Percentiles rank a stretch among this genome's conserved stretches.
Evolutionary conservation across 2,329 filamentous ascomycete genomes (phyloP).

Genomic region (Paraphaeosphaeria sporulosa): DNA sequence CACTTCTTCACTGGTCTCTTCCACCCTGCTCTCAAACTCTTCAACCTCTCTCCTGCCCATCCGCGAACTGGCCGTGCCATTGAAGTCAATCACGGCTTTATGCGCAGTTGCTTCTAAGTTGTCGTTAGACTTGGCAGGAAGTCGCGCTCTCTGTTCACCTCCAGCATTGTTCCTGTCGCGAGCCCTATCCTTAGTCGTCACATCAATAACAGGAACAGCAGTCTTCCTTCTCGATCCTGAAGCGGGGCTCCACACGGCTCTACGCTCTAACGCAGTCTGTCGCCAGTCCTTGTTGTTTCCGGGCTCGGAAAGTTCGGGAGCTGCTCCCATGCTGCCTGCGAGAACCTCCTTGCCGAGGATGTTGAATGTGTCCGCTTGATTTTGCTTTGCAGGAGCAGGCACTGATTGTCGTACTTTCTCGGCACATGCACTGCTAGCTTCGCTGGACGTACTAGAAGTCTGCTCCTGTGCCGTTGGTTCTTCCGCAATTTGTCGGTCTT

Average conservation of each 20-base stretch:
- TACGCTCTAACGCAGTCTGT: conserved; percentile 32
- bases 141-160: neutral
- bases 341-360: conserved; percentile 35
- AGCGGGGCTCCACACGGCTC: neutral
- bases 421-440: neutral
- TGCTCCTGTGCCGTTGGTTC: neutral
- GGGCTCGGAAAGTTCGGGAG: neutral
- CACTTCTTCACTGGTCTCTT: neutral
- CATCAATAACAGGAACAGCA: conserved; percentile 10
- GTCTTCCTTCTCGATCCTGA: conserved; percentile 7
- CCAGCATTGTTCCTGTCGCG: neutral
- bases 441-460: neutral
- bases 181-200: conserved; percentile 1
- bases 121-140: neutral
- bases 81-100: neutral
- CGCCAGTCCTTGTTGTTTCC: conserved; percentile 27
- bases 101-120: neutral
- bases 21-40: neutral
- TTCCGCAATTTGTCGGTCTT: neutral
- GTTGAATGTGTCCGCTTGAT: conserved; percentile 9
- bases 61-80: neutral
- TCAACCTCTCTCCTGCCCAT: conserved; percentile 1
- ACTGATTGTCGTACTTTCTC: neutral
- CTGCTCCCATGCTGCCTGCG: conserved; percentile 15
- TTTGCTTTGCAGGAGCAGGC: neutral